Conservation (phyloP, 2,329 filamentous ascomycete genomes). For the Pseudocercospora macadamiae region DNA sequence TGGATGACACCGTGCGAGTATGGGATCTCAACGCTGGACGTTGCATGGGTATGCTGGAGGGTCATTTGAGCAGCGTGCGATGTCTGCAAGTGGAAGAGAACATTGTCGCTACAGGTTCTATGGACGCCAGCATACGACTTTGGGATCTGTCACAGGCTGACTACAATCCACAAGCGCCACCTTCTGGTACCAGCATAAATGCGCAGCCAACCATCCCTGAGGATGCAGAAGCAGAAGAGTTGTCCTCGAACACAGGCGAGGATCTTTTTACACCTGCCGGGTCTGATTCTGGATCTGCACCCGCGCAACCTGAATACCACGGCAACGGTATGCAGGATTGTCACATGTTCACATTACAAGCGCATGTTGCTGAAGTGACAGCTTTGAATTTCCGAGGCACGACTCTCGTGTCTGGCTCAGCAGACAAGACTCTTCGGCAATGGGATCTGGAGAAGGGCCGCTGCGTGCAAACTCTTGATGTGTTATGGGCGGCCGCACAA, state of each 20-base stretch:
- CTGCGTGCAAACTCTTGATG: conserved; percentile 94
- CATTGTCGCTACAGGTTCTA: conserved; percentile 88
- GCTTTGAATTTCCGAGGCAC: conserved; percentile 88
- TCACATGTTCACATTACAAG: conserved; percentile 81
- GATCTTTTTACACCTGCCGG: conserved; percentile 34
- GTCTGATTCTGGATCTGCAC: conserved; percentile 24
- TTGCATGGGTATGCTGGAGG: conserved; percentile 88
- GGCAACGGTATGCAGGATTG: conserved; percentile 85
- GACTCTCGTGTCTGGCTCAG: conserved; percentile 89
- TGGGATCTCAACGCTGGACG: conserved; percentile 95
- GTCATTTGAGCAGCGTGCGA: conserved; percentile 91
- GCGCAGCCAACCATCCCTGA: conserved; percentile 40
- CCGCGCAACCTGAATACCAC: conserved; percentile 59
- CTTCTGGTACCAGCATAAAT: conserved; percentile 56
- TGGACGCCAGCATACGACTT: conserved; percentile 89
- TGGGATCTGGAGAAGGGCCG: conserved; percentile 98
- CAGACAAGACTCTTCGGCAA: conserved; percentile 95
- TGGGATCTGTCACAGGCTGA: conserved; percentile 93
- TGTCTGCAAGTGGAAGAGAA: conserved; percentile 94
- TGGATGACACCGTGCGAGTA: conserved; percentile 92
- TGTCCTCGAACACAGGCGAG: conserved; percentile 25
- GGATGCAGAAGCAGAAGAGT: conserved; percentile 51
- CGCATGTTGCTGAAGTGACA: conserved; percentile 92
- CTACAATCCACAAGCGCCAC: conserved; percentile 64
- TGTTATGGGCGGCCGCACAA: conserved; percentile 96